Conservation (phyloP, 495 filamentous ascomycete genomes). For the Talaromyces borbonicus region DNA sequence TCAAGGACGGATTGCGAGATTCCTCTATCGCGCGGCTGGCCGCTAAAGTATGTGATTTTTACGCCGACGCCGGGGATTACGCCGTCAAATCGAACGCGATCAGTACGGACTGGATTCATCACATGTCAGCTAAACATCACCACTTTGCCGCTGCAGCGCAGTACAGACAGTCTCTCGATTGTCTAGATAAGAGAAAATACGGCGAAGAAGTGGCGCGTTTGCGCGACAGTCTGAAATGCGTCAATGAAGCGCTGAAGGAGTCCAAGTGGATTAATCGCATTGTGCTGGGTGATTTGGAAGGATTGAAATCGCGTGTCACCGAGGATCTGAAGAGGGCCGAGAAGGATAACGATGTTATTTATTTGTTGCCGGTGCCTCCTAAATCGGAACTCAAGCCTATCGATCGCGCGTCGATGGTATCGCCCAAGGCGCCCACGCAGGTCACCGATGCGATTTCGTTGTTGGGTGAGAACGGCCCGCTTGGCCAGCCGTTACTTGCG, state of each 20-base stretch:
- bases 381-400: conserved; percentile 82
- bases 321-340: conserved; percentile 89
- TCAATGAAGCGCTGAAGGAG: conserved; percentile 81
- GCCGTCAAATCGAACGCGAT: conserved; percentile 82
- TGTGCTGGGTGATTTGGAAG: conserved; percentile 74
- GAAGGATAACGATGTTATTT: conserved; percentile 94
- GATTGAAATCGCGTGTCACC: conserved; percentile 67
- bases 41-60: conserved; percentile 86
- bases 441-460: conserved; percentile 69
- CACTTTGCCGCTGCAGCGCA: conserved; percentile 96
- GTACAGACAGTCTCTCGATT: conserved; percentile 87
- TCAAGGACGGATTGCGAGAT: conserved; percentile 89
- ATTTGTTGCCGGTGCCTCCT: conserved; percentile 72
- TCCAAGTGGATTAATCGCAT: conserved; percentile 74
- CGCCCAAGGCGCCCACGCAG: conserved; percentile 67
- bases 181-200: conserved; percentile 86
- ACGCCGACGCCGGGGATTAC: conserved; percentile 72
- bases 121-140: conserved; percentile 94
- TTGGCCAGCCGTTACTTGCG: conserved; percentile 77
- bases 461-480: conserved; percentile 66
- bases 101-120: conserved; percentile 94
- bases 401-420: conserved; percentile 82
- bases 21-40: conserved; percentile 83
- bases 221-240: conserved; percentile 69
- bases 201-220: conserved; percentile 91